phyloP scores from a whole-genome alignment of 1,139 yeast genomes.

The Suhomyces bokatorum region DNA sequence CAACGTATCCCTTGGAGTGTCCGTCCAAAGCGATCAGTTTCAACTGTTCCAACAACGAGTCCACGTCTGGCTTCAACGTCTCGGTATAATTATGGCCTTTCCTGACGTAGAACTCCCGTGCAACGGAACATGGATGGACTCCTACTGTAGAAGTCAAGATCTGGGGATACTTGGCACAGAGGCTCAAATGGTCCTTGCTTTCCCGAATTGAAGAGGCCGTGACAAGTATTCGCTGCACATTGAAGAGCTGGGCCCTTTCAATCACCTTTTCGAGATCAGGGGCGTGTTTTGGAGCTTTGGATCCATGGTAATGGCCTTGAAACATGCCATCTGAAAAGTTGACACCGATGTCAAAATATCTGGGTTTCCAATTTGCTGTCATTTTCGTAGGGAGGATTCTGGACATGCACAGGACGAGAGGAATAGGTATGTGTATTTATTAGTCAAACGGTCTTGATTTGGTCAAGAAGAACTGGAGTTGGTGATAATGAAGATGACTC shows the following conservation, averaged over 20 bases:
- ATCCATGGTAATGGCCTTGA: conserved; percentile 74
- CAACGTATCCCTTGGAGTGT: conserved; percentile 48
- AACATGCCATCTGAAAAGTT: conserved; percentile 91
- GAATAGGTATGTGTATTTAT: background rate
- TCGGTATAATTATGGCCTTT: conserved; percentile 24
- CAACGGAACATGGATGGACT: conserved; percentile 89
- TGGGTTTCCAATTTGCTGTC: conserved; percentile 37
- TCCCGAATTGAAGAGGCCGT: conserved; percentile 82
- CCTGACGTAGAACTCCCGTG: conserved; percentile 48
- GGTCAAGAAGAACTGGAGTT: background rate
- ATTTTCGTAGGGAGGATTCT: conserved; percentile 2
- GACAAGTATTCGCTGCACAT: conserved; percentile 69
- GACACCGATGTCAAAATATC: conserved; percentile 61
- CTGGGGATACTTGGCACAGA: conserved; percentile 34
- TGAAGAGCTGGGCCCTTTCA: conserved; percentile 60
- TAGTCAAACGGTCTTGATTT: too few species aligned
- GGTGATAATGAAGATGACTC: background rate
- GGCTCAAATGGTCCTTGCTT: conserved; percentile 45
- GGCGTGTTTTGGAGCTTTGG: conserved; percentile 54
- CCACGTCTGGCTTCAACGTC: conserved; percentile 25
- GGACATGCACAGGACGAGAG: conserved; percentile 1
- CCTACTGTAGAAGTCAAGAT: conserved; percentile 75
- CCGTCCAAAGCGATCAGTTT: conserved; percentile 53
- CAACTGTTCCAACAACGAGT: conserved; percentile 48
- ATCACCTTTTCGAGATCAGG: conserved; percentile 67